Evolutionary conservation across 129 eudicot genomes (phyloP), one percentile per base, ranked within the genome.

Genomic region (Ambrosia artemisiifolia): DNA sequence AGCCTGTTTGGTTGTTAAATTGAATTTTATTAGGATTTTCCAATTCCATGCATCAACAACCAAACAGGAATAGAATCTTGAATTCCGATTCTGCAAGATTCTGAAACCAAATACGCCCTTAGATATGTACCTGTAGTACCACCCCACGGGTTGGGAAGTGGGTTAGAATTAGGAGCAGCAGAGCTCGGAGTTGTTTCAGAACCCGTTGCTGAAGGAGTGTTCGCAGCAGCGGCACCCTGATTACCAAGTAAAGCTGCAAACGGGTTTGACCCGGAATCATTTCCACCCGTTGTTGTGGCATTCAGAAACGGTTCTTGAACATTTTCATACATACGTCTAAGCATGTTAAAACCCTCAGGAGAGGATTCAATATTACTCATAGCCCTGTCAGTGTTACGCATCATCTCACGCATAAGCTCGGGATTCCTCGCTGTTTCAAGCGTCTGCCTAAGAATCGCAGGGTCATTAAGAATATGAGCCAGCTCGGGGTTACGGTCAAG

Each of bases 361-460:
- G 95, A 89, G 16, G 98, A 87, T 83, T 94, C 96, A 28, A 94
- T 90, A 47, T 94, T 90, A 75, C 98, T 94, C 96, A 94, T 94
- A 55, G 96, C 96, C 80, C 98, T 84, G 46, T 90, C 98, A 62
- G 98, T 94, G 57, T 94, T 94, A 1, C 95, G 81, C 96, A 90
- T 87, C 98, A 94, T 94, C 78, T 94, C 98, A 74, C 98, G 96
- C 98, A 90, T 94, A 53, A 94, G 87, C 36, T 94, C 98, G 72
- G 98, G 98, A 57, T 94, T 94, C 73, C 98, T 79, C 20, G 96
- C 91, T 67, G 98, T 91, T 79, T 94, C 98, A 59, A 94, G 60
- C 34, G 98, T 90, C 67, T 94, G 98, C 69, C 98, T 72, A 42
- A 87, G 87, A 66, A 87, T 84, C 40, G 82, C 75, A 63, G 94